Conservation (phyloP, 805 yeast species). For the Sugiyamaella chiloensis region DNA sequence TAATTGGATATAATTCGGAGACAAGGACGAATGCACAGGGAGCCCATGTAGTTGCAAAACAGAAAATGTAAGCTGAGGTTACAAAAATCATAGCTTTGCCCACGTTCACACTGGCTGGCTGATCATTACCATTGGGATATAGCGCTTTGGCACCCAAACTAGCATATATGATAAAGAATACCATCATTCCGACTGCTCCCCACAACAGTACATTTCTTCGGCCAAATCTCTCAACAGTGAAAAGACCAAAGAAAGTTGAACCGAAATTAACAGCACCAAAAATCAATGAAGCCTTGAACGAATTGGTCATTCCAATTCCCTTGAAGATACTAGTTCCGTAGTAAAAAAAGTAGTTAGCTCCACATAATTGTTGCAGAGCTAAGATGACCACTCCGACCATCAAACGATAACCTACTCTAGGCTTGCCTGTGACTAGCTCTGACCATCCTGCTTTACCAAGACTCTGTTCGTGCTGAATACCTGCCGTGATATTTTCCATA, state of each 20-base stretch:
- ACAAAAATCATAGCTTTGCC: constrained; percentile 55
- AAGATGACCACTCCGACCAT: constrained; percentile 46
- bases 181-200: constrained; percentile 49
- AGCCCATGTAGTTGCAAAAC: constrained; percentile 58
- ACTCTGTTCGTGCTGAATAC: constrained; percentile 46
- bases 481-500: constrained; percentile 40
- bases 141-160: constrained; percentile 42
- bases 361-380: constrained; percentile 59
- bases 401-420: constrained; percentile 39
- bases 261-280: constrained; percentile 52
- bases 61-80: constrained; percentile 50
- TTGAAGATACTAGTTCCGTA: constrained; percentile 58
- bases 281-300: constrained; percentile 54
- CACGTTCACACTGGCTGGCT: constrained; percentile 35
- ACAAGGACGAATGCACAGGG: constrained; percentile 69
- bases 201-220: constrained; percentile 45
- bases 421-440: constrained; percentile 50
- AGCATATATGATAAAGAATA: constrained; percentile 52
- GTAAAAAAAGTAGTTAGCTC: constrained; percentile 66
- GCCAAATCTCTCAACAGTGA: constrained; percentile 50
- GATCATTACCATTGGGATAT: constrained; percentile 35
- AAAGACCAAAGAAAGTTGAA: constrained; percentile 48
- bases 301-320: constrained; percentile 43
- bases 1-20: constrained; percentile 58
- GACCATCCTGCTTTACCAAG: constrained; percentile 52